phyloP scores from a whole-genome alignment of 1,284 basidiomycete species.

The Neotropicomus parvogracilis region DNA sequence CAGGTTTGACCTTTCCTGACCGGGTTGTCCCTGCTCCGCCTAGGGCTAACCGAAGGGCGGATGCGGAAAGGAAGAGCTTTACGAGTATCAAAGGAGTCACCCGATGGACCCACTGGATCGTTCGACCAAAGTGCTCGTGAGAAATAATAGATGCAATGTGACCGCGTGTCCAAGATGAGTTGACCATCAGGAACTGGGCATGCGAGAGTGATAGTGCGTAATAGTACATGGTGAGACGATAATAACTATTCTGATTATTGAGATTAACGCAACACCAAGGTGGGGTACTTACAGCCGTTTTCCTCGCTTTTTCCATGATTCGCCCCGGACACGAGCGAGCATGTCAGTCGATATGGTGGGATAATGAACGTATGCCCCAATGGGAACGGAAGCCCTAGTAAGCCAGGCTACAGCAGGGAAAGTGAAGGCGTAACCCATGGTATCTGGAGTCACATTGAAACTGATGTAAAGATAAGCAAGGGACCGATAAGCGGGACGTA shows the following conservation, averaged over 20 bases:
- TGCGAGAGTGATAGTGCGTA: constrained; percentile 77
- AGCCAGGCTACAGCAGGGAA: constrained; percentile 74
- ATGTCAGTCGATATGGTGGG: constrained; percentile 95
- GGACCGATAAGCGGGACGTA: constrained; percentile 32
- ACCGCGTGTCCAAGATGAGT: constrained; percentile 91
- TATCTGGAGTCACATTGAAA: constrained; percentile 56
- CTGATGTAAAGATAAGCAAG: constrained; percentile 1
- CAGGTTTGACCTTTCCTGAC: constrained; percentile 7
- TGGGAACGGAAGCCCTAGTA: constrained; percentile 51
- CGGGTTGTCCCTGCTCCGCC: constrained; percentile 16
- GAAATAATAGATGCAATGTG: constrained; percentile 76
- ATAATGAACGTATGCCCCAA: constrained; percentile 94
- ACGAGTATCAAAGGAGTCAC: constrained; percentile 25
- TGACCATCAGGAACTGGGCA: constrained; percentile 85
- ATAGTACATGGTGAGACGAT: constrained; percentile 80
- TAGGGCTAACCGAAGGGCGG: constrained; percentile 21
- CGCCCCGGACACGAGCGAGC: constrained; percentile 78
- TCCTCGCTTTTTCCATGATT: constrained; percentile 61
- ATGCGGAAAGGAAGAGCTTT: constrained; percentile 26
- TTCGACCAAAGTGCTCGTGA: constrained; percentile 42
- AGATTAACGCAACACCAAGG: constrained; percentile 1
- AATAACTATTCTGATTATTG: constrained; percentile 60
- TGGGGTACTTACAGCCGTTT: constrained; percentile 25
- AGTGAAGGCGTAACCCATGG: constrained; percentile 97
- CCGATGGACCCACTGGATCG: constrained; percentile 23